These are phyloP conservation scores for Meredithiella fracta DNA, from an alignment of 2,329 filamentous ascomycete genomes.

Conservation along the genomic window DNA sequence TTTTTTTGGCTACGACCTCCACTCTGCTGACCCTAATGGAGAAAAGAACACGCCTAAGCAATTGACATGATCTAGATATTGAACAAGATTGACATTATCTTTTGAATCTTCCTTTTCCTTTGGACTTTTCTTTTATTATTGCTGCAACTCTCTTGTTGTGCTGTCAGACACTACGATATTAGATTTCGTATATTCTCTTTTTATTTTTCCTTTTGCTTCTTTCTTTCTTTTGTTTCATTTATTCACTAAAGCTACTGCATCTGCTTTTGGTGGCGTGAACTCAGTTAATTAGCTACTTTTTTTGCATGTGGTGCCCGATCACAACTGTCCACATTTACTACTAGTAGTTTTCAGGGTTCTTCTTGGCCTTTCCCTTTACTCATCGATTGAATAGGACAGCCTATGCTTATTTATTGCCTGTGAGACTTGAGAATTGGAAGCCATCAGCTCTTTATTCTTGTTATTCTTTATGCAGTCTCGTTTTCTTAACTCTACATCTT, in stretches of 20 bases:
- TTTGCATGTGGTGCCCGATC: not conserved
- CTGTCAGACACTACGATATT: too few relatives aligned
- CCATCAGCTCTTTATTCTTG: not conserved
- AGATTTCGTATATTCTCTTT: not conserved
- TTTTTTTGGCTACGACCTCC: not conserved
- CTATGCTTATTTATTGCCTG: not conserved
- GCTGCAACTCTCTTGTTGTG: constrained; percentile 14
- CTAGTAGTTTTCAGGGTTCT: not conserved
- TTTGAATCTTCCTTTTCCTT: not conserved
- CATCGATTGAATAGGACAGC: not conserved
- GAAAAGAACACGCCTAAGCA: not conserved
- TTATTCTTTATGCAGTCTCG: not conserved
- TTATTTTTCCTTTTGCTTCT: not conserved
- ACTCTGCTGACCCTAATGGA: not conserved
- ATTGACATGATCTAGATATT: not conserved
- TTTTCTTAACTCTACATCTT: too few relatives aligned
- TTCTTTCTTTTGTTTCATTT: not conserved
- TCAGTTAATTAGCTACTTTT: not conserved
- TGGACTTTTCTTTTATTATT: constrained; percentile 19
- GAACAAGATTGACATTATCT: not conserved
- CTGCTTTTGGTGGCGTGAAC: not conserved
- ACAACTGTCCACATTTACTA: not conserved
- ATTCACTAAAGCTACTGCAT: not conserved
- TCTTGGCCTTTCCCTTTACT: not conserved
- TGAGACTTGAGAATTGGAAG: not conserved